Conservation (phyloP, 164 flowering plant genomes). For the Santalum album region DNA sequence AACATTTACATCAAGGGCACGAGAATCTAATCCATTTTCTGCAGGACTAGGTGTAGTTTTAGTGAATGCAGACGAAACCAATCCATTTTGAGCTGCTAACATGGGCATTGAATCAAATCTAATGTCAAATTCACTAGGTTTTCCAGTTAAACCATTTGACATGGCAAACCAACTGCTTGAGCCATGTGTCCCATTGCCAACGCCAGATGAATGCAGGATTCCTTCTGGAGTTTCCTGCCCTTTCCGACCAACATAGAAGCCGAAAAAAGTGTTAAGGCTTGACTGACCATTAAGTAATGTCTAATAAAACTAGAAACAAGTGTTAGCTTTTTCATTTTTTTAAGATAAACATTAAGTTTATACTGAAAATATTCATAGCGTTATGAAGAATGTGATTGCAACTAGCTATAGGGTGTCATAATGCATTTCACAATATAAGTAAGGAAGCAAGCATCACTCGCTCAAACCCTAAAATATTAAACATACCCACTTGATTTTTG, state of each 20-base stretch:
- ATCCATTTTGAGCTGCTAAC: constrained; percentile 7
- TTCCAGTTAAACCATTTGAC: constrained; percentile 15
- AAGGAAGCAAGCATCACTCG: neutral
- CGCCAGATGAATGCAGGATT: constrained; percentile 6
- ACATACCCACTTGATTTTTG: constrained; percentile 17
- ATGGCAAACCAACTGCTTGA: constrained; percentile 10
- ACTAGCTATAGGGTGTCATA: too few relatives aligned
- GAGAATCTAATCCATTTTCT: constrained; percentile 11
- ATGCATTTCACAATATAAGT: neutral
- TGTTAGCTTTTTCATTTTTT: too few relatives aligned
- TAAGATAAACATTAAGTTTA: too few relatives aligned
- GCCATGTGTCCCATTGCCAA: constrained; percentile 8
- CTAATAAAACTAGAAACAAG: too few relatives aligned
- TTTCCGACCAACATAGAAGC: constrained; percentile 22
- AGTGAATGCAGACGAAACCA: constrained; percentile 5
- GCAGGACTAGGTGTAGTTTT: constrained; percentile 10
- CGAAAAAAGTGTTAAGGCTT: constrained; percentile 8
- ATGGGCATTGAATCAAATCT: constrained; percentile 16
- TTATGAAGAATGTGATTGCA: too few relatives aligned
- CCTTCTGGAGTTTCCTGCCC: constrained; percentile 9
- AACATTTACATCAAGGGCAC: constrained; percentile 11
- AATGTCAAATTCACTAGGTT: constrained; percentile 13
- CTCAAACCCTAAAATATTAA: too few relatives aligned
- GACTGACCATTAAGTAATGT: neutral
- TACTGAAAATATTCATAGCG: too few relatives aligned